A percentile compares a stretch with the other conserved stretches of the same genome.
Evolutionary conservation across 257 asterid genomes (phyloP).

Genomic region (Paulownia fortunei): DNA sequence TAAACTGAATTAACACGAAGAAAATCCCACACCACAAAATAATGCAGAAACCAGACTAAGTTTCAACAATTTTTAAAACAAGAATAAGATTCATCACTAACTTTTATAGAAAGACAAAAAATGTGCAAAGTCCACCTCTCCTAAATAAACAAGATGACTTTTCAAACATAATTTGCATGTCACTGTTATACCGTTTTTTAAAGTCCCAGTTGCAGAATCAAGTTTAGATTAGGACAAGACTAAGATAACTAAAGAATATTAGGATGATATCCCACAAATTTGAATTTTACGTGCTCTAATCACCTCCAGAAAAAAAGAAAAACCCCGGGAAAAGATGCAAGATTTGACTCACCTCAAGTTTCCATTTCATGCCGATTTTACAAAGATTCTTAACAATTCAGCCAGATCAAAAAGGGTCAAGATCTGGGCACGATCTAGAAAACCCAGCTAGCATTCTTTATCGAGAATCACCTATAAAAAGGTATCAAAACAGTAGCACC

Average conservation of each 20-base stretch:
- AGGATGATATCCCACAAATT: conserved; percentile 22
- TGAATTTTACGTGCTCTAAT: conserved; percentile 30
- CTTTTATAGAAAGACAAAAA: conserved; percentile 4
- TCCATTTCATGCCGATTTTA: conserved; percentile 29
- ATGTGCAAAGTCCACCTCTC: not conserved
- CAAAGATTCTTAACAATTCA: conserved; percentile 32
- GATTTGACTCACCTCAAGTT: conserved; percentile 52
- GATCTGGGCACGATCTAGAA: conserved; percentile 84
- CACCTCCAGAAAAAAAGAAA: not conserved
- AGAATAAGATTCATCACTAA: conserved; percentile 12
- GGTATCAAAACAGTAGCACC: conserved; percentile 28
- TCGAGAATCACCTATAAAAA: conserved; percentile 41
- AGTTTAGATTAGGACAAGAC: conserved; percentile 17
- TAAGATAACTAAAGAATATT: conserved; percentile 2
- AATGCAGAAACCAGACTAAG: conserved; percentile 8
- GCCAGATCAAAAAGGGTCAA: conserved; percentile 55
- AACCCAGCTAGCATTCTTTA: conserved; percentile 53
- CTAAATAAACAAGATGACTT: conserved; percentile 10
- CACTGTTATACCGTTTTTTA: conserved; percentile 1
- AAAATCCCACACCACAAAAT: conserved; percentile 25
- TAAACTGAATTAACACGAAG: conserved; percentile 27
- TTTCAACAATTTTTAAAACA: conserved; percentile 24
- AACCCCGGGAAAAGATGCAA: not conserved
- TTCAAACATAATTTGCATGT: conserved; percentile 23
- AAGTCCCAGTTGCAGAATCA: conserved; percentile 21